Base-by-base conservation (phyloP, 2,329 filamentous ascomycete species). In the Diaporthe citriasiana region DNA sequence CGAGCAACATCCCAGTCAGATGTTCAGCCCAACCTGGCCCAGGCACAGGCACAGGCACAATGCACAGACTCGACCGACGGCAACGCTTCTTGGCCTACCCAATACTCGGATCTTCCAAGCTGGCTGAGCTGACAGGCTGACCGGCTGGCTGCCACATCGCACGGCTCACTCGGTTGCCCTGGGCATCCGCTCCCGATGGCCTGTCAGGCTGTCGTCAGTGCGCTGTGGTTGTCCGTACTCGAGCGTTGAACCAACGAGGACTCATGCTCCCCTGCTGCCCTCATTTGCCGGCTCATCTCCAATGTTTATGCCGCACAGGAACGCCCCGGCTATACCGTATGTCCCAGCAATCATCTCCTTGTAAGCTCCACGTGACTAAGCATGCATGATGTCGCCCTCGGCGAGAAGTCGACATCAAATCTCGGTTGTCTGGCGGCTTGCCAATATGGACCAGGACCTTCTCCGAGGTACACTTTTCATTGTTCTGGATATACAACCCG, bases 1-100 rank as follows among this genome's bases (percentile, higher is more conserved):
- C 60, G 73, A 74, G 70, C 70, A 73, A 57, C 27, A 74, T 73
- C 73, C 73, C 38, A 55, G 73, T 53, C 55, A 19, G 51, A 55
- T 47, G 15, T 60, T 42, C 42, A 30, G 47, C 59, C 53, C 51
- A 35, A 33, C 47, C 63, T 51, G 63, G 45, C 45, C 47, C 47
- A 53, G 63, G 63, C 63, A 68, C 47, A 53, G 63, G 63, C 63
- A 68, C 47, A 50, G 63, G 47, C 47, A 40, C 47, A 68, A 68
- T 68, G 63, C 63, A 68, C 63, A 68, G 63, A 68, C 63, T 53
- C 33, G 63, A 68, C 63, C 47, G 63, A 53, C 63, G 47, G 63
- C 63, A 68, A 40, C 63, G 63, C 25, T 68, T 27, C 63, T 68
- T 53, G 63, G 63, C 63, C 63, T 53, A 40, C 63, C 63, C 63